Evolutionary conservation across 805 yeast genomes (phyloP).

Genomic region (Lachancea fermentati): DNA sequence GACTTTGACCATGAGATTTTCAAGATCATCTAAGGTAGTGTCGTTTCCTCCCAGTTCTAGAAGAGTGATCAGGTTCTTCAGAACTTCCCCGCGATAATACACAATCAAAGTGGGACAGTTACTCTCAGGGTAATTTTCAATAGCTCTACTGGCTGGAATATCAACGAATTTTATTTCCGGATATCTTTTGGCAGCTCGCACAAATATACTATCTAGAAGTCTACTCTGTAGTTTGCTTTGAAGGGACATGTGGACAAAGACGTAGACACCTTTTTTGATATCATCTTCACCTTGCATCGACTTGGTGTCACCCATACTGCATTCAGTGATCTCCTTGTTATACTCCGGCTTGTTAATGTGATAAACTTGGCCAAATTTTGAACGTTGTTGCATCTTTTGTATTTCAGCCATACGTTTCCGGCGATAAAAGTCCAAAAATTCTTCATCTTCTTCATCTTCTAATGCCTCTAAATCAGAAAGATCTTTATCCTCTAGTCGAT

Average conservation of each 20-base stretch:
- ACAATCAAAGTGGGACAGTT: slow-evolving; percentile 89
- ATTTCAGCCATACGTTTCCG: slow-evolving; percentile 74
- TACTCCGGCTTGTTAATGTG: slow-evolving; percentile 87
- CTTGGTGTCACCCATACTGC: slow-evolving; percentile 42
- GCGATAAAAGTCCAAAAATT: slow-evolving; percentile 72
- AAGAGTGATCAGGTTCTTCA: slow-evolving; percentile 76
- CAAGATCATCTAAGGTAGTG: slow-evolving; percentile 64
- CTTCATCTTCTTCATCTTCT: slow-evolving; percentile 93
- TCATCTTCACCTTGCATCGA: slow-evolving; percentile 9
- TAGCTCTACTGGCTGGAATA: slow-evolving; percentile 84
- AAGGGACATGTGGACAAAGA: slow-evolving; percentile 71
- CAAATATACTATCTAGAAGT: slow-evolving; percentile 54
- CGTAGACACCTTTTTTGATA: slow-evolving; percentile 53
- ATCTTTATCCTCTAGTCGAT: slow-evolving; percentile 70
- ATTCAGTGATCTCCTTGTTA: slow-evolving; percentile 75
- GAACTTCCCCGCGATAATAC: slow-evolving; percentile 71
- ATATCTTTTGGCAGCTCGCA: slow-evolving; percentile 56
- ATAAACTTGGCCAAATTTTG: slow-evolving; percentile 67
- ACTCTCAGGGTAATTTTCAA: slow-evolving; percentile 83
- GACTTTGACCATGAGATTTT: slow-evolving; percentile 58
- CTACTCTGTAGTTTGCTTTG: slow-evolving; percentile 70
- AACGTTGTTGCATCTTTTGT: slow-evolving; percentile 46
- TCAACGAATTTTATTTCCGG: slow-evolving; percentile 87
- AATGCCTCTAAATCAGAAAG: slow-evolving; percentile 79
- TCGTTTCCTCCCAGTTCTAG: slow-evolving; percentile 80